These are phyloP conservation scores for Tardiomyces depauwii DNA, from an alignment of 1,139 yeast genomes.

Conservation along the genomic window DNA sequence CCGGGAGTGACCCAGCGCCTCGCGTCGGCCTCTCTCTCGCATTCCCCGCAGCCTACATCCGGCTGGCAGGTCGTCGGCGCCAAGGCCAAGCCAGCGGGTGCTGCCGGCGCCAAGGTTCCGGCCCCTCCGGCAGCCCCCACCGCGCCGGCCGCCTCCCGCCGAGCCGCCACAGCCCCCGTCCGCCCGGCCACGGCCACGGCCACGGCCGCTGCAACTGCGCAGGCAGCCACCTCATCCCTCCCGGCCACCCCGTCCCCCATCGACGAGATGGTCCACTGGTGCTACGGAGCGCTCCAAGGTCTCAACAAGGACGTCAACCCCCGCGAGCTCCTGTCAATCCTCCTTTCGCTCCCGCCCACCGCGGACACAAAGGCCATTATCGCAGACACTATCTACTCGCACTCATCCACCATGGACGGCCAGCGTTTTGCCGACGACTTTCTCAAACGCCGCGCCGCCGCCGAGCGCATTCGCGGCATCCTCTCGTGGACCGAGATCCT, in stretches of 20 bases:
- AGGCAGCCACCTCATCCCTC: conserved; percentile 30
- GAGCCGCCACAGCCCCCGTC: background rate
- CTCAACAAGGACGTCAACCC: conserved; percentile 57
- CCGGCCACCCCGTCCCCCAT: conserved; percentile 16
- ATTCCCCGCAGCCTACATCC: conserved; percentile 7
- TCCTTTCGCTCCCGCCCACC: conserved; percentile 66
- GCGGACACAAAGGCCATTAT: conserved; percentile 73
- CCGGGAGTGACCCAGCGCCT: background rate
- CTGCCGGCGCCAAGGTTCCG: conserved; percentile 11
- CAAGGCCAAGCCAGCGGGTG: conserved; percentile 21
- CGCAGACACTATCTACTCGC: conserved; percentile 84
- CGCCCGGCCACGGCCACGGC: conserved; percentile 2
- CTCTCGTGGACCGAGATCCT: conserved; percentile 39
- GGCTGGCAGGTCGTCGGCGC: conserved; percentile 30
- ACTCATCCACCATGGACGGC: conserved; percentile 90
- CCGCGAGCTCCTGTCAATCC: conserved; percentile 62
- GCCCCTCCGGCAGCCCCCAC: conserved; percentile 20
- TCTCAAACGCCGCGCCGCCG: conserved; percentile 60
- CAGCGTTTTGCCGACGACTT: conserved; percentile 89
- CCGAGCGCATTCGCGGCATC: conserved; percentile 26
- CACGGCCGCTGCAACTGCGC: conserved; percentile 5
- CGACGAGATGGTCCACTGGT: conserved; percentile 76
- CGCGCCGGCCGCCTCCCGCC: conserved; percentile 15
- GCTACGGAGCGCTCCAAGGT: conserved; percentile 56
- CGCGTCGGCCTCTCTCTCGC: conserved; percentile 1